phyloP scores from a whole-genome alignment of 2,329 filamentous ascomycete species.

The Cercospora brassicicola region DNA sequence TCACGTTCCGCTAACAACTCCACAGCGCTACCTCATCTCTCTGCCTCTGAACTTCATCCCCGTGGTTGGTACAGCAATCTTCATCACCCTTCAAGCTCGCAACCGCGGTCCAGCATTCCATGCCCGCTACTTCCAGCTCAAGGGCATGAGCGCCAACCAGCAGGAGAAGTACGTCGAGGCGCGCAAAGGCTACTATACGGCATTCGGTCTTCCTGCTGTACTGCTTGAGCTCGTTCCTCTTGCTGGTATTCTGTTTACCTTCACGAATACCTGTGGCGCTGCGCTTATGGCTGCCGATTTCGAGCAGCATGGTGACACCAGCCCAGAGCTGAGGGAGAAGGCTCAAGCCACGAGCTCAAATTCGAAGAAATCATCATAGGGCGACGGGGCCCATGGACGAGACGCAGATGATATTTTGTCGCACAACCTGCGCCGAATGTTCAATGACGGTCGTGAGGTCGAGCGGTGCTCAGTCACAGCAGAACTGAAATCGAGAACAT shows the following conservation, averaged over 20 bases:
- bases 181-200: conserved; percentile 74
- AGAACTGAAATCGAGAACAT: background rate
- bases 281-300: conserved; percentile 83
- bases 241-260: conserved; percentile 78
- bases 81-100: conserved; percentile 68
- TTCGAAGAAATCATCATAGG: background rate
- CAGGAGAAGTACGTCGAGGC: conserved; percentile 67
- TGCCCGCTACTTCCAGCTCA: conserved; percentile 74
- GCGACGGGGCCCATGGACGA: background rate
- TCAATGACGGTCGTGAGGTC: background rate
- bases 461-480: background rate
- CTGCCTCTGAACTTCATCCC: conserved; percentile 92
- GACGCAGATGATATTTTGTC: background rate
- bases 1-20: background rate
- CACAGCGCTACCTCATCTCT: conserved; percentile 71
- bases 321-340: conserved; percentile 38
- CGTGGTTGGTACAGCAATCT: conserved; percentile 77
- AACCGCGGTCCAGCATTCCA: conserved; percentile 57
- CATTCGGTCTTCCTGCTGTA: conserved; percentile 75
- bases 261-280: conserved; percentile 88
- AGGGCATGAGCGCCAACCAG: conserved; percentile 70
- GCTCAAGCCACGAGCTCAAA: conserved; percentile 18
- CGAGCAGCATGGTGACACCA: conserved; percentile 37
- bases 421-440: background rate
- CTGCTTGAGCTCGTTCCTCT: conserved; percentile 82